These are phyloP conservation scores for Akebia trifoliata DNA, from an alignment of 164 flowering plant genomes.

Conservation along the genomic window DNA sequence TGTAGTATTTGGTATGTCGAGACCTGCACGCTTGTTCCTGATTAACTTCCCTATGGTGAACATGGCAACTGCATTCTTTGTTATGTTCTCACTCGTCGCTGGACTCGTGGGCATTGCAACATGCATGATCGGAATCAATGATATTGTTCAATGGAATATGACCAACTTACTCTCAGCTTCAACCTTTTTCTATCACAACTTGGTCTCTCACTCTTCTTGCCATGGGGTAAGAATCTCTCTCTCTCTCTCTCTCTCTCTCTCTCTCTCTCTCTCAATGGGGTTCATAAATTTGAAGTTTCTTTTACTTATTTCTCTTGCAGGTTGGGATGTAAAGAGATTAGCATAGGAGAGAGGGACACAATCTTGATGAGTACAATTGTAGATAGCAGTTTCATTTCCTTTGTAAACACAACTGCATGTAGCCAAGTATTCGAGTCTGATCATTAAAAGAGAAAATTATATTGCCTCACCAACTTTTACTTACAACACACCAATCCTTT, in stretches of 20 bases:
- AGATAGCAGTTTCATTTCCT: too few relatives aligned
- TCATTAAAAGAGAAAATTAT: too few relatives aligned
- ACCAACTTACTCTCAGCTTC: conserved; percentile 58
- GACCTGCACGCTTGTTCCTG: conserved; percentile 64
- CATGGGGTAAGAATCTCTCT: conserved; percentile 55
- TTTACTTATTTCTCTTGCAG: conserved; percentile 31
- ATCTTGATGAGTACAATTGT: conserved; percentile 43
- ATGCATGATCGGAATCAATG: conserved; percentile 51
- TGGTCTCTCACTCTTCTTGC: conserved; percentile 78
- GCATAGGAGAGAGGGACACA: conserved; percentile 48
- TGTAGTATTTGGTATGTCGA: conserved; percentile 45
- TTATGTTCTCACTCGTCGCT: conserved; percentile 60
- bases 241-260: too few relatives aligned
- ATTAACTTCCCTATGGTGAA: conserved; percentile 77
- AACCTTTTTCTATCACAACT: conserved; percentile 40
- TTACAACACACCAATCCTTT: too few relatives aligned
- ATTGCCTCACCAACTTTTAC: too few relatives aligned
- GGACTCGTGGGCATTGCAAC: conserved; percentile 75
- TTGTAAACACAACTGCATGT: too few relatives aligned
- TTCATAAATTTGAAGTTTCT: not conserved
- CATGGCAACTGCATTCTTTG: conserved; percentile 77
- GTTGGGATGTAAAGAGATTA: conserved; percentile 83
- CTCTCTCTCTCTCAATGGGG: not conserved
- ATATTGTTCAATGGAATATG: conserved; percentile 34
- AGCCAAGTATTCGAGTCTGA: too few relatives aligned